A percentile compares a stretch with the other conserved stretches of the same genome.
Evolutionary conservation across 345 rosid genomes (phyloP).

Genomic region (Triadica sebifera): DNA sequence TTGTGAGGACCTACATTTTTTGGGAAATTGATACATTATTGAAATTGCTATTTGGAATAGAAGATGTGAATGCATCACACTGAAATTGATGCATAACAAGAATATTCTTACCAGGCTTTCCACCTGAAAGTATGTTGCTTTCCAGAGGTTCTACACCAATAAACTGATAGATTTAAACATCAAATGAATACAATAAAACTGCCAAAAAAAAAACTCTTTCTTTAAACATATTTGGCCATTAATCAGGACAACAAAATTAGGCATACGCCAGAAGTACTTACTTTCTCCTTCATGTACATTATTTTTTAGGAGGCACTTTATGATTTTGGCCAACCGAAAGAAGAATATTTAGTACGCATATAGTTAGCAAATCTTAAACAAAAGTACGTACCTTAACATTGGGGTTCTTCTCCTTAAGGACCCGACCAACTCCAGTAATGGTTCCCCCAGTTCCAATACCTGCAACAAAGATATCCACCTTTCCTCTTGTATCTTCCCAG

Average conservation of each 20-base stretch:
- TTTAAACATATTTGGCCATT: not conserved
- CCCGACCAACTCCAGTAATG: conserved; percentile 32
- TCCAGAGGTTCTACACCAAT: conserved; percentile 34
- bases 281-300: not conserved
- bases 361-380: not conserved
- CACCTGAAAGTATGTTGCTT: conserved; percentile 36
- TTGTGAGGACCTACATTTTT: conserved; percentile 85
- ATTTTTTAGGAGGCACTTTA: not conserved
- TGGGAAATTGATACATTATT: not conserved
- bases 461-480: conserved; percentile 35
- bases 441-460: conserved; percentile 36
- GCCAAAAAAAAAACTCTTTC: conserved; percentile 3
- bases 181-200: not conserved
- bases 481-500: conserved; percentile 38
- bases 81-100: not conserved
- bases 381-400: conserved; percentile 31
- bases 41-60: not conserved
- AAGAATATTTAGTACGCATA: not conserved
- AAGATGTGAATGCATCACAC: not conserved
- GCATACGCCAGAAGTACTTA: not conserved
- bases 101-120: conserved; percentile 30
- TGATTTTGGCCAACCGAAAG: not conserved
- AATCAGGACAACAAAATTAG: not conserved
- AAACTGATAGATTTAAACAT: conserved; percentile 20
- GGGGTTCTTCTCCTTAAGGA: conserved; percentile 35